Percentiles rank a stretch among this genome's conserved stretches.
These are phyloP conservation scores for Silene coronaria DNA, from an alignment of 179 eudicot species.

Conservation along the genomic window DNA sequence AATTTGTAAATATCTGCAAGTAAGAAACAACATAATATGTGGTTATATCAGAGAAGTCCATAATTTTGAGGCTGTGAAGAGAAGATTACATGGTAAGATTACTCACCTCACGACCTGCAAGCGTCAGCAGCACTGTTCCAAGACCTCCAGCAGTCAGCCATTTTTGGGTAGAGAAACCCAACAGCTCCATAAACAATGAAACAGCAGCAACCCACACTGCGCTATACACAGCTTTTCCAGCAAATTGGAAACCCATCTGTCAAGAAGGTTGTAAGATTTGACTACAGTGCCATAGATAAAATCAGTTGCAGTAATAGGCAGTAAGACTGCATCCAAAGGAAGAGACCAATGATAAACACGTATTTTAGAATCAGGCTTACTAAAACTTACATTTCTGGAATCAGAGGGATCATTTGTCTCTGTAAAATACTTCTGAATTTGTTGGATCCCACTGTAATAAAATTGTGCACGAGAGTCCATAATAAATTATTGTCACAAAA, in stretches of 20 bases:
- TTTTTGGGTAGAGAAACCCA: constrained; percentile 90
- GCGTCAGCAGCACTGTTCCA: constrained; percentile 91
- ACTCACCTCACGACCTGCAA: constrained; percentile 99
- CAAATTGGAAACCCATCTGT: constrained; percentile 85
- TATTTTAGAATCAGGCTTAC: neutral
- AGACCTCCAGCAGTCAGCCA: constrained; percentile 98
- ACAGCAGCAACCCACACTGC: constrained; percentile 97
- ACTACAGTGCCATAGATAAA: constrained; percentile 5
- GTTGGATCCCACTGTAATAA: constrained; percentile 69
- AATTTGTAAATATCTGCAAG: constrained; percentile 84
- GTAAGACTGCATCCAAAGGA: neutral
- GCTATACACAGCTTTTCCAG: constrained; percentile 84
- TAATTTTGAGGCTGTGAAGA: neutral
- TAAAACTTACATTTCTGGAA: constrained; percentile 63
- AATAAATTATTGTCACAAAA: neutral
- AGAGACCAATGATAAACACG: neutral
- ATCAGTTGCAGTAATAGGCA: constrained; percentile 6
- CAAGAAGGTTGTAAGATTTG: constrained; percentile 22
- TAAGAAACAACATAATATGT: neutral
- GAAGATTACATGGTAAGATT: no score
- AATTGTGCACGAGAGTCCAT: neutral
- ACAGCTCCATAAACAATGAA: constrained; percentile 85
- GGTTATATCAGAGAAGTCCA: constrained; percentile 7
- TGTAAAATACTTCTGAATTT: constrained; percentile 66
- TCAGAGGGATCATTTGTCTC: constrained; percentile 61